Evolutionary conservation across 2,329 filamentous ascomycete genomes (phyloP), one percentile per base, ranked within the genome.

Genomic region (Phoma sp.): DNA sequence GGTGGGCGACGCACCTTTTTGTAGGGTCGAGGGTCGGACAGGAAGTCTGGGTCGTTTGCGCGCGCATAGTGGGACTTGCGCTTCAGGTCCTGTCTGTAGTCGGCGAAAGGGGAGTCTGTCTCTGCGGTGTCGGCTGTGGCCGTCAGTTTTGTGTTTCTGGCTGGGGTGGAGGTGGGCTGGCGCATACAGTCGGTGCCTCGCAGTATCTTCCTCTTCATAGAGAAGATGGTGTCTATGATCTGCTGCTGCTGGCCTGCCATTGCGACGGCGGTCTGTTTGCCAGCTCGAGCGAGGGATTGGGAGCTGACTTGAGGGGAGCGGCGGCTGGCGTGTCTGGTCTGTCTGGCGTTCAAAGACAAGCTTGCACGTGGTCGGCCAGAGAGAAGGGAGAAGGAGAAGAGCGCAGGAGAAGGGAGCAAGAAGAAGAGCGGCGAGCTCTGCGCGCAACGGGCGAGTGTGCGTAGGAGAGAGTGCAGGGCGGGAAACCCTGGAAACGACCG

Each of bases 41-140:
- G 54, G 35, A 67, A 63, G 44, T 88, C 85, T 60, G 92, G 80
- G 67, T 88, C 86, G 55, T 89, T 89, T 68, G 87, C 82, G 65
- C 85, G 87, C 40, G 89, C 84, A 70, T 90, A 90, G 64, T 86
- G 84, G 39, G 90, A 87, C 65, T 86, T 84, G 74, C 86, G 89
- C 80, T 92, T 91, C 40, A 94, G 81, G 73, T 93, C 94, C 75
- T 91, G 86, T 58, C 89, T 89, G 69, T 90, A 87, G 74, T 92
- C 92, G 53, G 86, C 88, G 65, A 84, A 84, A 65, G 84, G 82
- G 57, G 87, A 83, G 65, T 92, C 87, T 50, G 86, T 84, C 57
- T 87, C 86, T 74, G 94, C 91, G 55, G 89, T 91, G 72, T 93
- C 90, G 59, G 91, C 90, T 92, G 76, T 35, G 27, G 25, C 9